Evolutionary conservation across 2,329 filamentous ascomycete genomes (phyloP), one percentile per base, ranked within the genome.

Genomic region (Orbilia ellipsospora): DNA sequence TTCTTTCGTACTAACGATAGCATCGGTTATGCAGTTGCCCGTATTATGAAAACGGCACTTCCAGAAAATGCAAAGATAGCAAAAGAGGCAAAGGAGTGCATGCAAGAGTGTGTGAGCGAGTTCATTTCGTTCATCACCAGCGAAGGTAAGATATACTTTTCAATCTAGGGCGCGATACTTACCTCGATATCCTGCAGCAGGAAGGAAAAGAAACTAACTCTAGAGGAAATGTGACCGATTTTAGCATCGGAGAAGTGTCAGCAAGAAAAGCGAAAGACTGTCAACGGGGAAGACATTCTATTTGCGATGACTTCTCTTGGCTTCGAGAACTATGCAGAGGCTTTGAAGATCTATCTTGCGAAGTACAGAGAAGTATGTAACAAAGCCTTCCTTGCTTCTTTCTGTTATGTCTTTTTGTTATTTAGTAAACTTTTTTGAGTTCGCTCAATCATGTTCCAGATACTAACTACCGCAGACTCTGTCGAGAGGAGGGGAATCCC

Each of bases 91-190:
- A 99, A 99, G 83, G 95, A 99, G 83, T 99, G 95, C 84, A 98
- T 99, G 95, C 95, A 99, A 83, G 95, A 99, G 84, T 99, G 95
- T 82, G 95, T 99, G 73, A 97, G 94, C 89, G 95, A 99, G 85
- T 99, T 99, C 84, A 99, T 99, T 85, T 97, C 93, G 5, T 99
- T 99, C 86, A 98, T 99, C 82, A 99, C 95, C 42, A 98, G 94
- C 83, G 95, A 99, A 87, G 95, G 95, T 97, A 83, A 82, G 64
- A 91, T 85, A 42, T 18, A 61, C 16, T 42, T 55, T 56, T 62
- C 31, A 23, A 12, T 63, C 36, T 56, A n/a, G 54, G 36, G 20
- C 56, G 54, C 26, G 50, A 70, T 73, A 56, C 57, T 77, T 60
- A 61, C 67, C 69, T 72, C 65, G 65, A 57, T 51, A 75, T 52